These are phyloP conservation scores for Pelargonium citronellum DNA, from an alignment of 441 rosid genomes.

Conservation along the genomic window DNA sequence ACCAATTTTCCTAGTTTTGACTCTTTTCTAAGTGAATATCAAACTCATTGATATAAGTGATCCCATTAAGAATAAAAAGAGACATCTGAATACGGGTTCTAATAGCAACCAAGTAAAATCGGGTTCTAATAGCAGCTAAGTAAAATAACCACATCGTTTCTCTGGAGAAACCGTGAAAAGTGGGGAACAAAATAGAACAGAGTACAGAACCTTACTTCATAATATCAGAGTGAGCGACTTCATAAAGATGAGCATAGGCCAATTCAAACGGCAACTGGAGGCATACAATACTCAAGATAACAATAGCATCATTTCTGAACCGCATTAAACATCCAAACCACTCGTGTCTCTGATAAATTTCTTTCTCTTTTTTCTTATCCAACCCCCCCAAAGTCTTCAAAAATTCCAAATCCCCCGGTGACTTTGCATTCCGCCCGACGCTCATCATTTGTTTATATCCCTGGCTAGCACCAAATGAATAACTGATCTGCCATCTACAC, in stretches of 20 bases:
- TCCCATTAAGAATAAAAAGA: too few relatives aligned
- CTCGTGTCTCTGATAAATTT: constrained; percentile 74
- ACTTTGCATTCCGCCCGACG: constrained; percentile 52
- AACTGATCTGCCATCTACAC: constrained; percentile 70
- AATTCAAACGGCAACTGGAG: constrained; percentile 94
- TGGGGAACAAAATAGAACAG: constrained; percentile 5
- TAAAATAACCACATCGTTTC: constrained; percentile 9
- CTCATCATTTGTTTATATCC: constrained; percentile 45
- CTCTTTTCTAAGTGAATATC: too few relatives aligned
- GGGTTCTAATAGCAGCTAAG: not conserved
- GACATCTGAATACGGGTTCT: too few relatives aligned
- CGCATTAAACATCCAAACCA: constrained; percentile 72
- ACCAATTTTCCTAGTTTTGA: too few relatives aligned
- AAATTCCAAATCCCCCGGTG: constrained; percentile 39
- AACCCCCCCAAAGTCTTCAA: constrained; percentile 31
- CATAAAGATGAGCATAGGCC: constrained; percentile 88
- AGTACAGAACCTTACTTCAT: constrained; percentile 47
- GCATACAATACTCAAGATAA: constrained; percentile 71
- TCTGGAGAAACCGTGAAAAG: not conserved
- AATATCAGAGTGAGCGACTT: constrained; percentile 48
- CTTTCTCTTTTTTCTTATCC: constrained; percentile 54
- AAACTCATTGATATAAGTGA: too few relatives aligned
- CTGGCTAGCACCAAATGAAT: constrained; percentile 49
- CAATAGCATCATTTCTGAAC: constrained; percentile 64
- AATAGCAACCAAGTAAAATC: too few relatives aligned